Evolutionary conservation across 1,139 yeast genomes (phyloP).

Genomic region (Zygoascus hellenicus): DNA sequence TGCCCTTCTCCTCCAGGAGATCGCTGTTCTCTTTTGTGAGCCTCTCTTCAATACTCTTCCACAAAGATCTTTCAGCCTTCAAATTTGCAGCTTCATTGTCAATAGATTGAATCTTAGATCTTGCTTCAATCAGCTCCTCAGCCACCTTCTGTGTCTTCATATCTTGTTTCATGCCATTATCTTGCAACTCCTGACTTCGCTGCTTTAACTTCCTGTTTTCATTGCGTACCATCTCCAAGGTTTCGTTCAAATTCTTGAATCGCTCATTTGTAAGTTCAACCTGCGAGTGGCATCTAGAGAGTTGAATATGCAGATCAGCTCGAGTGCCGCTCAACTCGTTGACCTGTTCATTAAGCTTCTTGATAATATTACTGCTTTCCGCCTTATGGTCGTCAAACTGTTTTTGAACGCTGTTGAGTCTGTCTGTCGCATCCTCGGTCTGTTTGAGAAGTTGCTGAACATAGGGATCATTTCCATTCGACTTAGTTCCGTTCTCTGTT

Average conservation of each 20-base stretch:
- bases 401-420: conserved; percentile 33
- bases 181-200: conserved; percentile 49
- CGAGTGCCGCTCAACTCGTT: conserved; percentile 43
- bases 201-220: conserved; percentile 45
- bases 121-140: conserved; percentile 47
- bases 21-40: conserved; percentile 50
- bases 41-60: conserved; percentile 47
- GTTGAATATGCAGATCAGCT: conserved; percentile 41
- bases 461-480: conserved; percentile 26
- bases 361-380: conserved; percentile 41
- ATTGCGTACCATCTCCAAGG: conserved; percentile 36
- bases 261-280: conserved; percentile 45
- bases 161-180: conserved; percentile 49
- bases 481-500: conserved; percentile 6
- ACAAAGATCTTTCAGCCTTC: conserved; percentile 50
- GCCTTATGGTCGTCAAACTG: conserved; percentile 36
- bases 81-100: conserved; percentile 46
- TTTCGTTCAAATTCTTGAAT: conserved; percentile 30
- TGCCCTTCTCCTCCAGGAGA: conserved; percentile 53
- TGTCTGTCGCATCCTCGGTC: conserved; percentile 32
- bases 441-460: conserved; percentile 34
- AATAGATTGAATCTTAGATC: conserved; percentile 36
- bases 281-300: conserved; percentile 45
- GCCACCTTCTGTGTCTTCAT: conserved; percentile 50
- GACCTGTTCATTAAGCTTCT: conserved; percentile 39